These are phyloP conservation scores for Mortierella polycephala DNA, from an alignment of 371 early-diverging fungal genomes.

Conservation along the genomic window DNA sequence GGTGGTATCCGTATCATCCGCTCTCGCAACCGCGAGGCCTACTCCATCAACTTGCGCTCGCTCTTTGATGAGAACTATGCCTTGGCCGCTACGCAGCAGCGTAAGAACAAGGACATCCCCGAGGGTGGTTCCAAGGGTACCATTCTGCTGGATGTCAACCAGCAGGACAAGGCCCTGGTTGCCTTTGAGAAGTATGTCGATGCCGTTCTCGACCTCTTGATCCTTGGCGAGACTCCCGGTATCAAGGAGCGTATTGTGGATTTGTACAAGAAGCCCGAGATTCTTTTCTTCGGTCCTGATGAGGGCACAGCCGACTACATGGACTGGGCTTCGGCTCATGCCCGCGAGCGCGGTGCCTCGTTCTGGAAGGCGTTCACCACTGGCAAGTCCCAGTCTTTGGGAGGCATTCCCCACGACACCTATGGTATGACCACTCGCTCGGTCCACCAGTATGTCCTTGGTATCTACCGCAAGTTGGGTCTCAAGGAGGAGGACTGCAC, in stretches of 20 bases:
- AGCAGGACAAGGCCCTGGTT: constrained; percentile 95
- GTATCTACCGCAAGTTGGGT: constrained; percentile 91
- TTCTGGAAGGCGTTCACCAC: constrained; percentile 99
- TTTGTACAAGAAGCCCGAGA: constrained; percentile 90
- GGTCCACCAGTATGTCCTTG: constrained; percentile 98
- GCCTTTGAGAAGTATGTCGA: constrained; percentile 99
- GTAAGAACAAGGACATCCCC: constrained; percentile 99
- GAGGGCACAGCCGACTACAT: constrained; percentile 99
- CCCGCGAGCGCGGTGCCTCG: constrained; percentile 89
- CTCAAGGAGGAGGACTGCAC: constrained; percentile 82
- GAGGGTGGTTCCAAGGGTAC: constrained; percentile 99
- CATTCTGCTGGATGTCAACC: constrained; percentile 90
- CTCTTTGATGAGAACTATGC: constrained; percentile 98
- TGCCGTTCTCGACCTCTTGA: constrained; percentile 91
- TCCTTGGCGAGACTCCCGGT: constrained; percentile 92
- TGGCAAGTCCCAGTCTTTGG: constrained; percentile 95
- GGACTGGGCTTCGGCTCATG: constrained; percentile 99
- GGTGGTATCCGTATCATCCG: constrained; percentile 98
- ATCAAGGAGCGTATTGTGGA: constrained; percentile 98
- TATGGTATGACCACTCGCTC: constrained; percentile 99
- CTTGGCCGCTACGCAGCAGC: constrained; percentile 96
- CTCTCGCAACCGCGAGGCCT: constrained; percentile 96
- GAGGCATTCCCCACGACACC: constrained; percentile 98
- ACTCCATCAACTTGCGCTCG: constrained; percentile 95
- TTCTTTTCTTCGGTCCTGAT: constrained; percentile 98